Percentiles rank a stretch among this genome's conserved stretches.
Evolutionary conservation across 805 yeast genomes (phyloP).

Genomic region (Ogataea minuta): DNA sequence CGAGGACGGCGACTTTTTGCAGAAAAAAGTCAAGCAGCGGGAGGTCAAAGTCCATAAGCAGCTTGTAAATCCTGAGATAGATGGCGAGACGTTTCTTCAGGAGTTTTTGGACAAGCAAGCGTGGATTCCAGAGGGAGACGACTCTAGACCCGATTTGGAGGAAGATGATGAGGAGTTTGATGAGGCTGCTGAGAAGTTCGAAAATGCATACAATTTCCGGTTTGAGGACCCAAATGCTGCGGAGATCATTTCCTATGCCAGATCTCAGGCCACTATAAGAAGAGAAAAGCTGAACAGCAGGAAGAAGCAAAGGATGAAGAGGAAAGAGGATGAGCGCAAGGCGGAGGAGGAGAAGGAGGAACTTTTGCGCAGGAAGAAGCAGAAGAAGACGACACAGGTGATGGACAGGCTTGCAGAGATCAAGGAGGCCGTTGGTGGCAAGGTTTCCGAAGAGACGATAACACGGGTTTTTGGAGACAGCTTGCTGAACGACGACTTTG

Average conservation of each 20-base stretch:
- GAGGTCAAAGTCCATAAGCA: conserved; percentile 13
- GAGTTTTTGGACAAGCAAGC: conserved; percentile 76
- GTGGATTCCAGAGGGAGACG: conserved; percentile 81
- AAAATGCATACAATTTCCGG: conserved; percentile 90
- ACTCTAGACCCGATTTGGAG: conserved; percentile 41
- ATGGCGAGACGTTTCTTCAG: conserved; percentile 68
- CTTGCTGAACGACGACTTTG: conserved; percentile 82
- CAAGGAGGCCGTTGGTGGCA: conserved; percentile 66
- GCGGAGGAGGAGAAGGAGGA: conserved; percentile 56
- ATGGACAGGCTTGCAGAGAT: conserved; percentile 67
- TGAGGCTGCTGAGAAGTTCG: conserved; percentile 86
- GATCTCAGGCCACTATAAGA: conserved; percentile 89
- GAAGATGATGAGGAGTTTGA: conserved; percentile 87
- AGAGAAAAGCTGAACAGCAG: conserved; percentile 72
- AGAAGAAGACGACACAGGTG: conserved; percentile 71
- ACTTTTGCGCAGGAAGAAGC: conserved; percentile 67
- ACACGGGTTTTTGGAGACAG: conserved; percentile 69
- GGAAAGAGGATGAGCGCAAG: conserved; percentile 50
- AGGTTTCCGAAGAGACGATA: conserved; percentile 55
- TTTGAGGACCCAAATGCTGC: conserved; percentile 90
- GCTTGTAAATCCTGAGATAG: conserved; percentile 65
- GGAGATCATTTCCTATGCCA: conserved; percentile 91
- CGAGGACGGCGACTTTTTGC: conserved; percentile 49
- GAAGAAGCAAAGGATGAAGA: conserved; percentile 76
- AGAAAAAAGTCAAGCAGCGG: conserved; percentile 46